Evolutionary conservation across 1,284 basidiomycete genomes (phyloP), one percentile per base, ranked within the genome.

Genomic region (Ceratorhiza oryzae-sativae): DNA sequence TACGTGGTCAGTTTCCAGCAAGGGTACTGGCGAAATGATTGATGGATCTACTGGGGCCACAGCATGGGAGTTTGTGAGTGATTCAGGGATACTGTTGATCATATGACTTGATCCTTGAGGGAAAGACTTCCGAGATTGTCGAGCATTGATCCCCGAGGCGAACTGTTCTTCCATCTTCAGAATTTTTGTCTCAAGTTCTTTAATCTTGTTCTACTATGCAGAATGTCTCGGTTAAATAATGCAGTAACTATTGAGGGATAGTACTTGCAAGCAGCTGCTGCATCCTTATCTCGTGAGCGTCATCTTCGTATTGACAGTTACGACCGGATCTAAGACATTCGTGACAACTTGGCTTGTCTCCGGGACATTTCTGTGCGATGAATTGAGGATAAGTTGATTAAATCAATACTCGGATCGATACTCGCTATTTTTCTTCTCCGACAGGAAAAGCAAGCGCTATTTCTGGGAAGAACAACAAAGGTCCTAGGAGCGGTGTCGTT

Each of bases 101-200:
- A 1, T 10, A 18, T 18, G n/a, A 4, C n/a, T n/a, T n/a, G n/a
- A n/a, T n/a, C n/a, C n/a, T n/a, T n/a, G n/a, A n/a, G n/a, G n/a
- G n/a, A n/a, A n/a, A n/a, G 32, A 36, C n/a, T 12, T 32, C 32
- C 18, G 59, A 18, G 42, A 46, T 32, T 18, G 12, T 20, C 51
- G 30, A 30, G n/a, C 5, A 20, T n/a, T 53, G 5, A n/a, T 1
- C 4, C 25, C 13, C 32, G 20, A 41, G 34, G 62, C 39, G 39
- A 65, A 23, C 34, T 25, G 15, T 23, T 34, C 27, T 23, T 65
- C 48, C 25, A 34, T n/a, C 13, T 9, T 32, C 20, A 15, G 51
- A 68, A 65, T 68, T 41, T 56, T 51, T 20, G 36, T 18, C 25
- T 68, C 51, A 30, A 68, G 65, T 25, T 68, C 65, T 46, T 45